Evolutionary conservation across 139 green algal genomes (phyloP).

Genomic region (Medakamo hakoo): DNA sequence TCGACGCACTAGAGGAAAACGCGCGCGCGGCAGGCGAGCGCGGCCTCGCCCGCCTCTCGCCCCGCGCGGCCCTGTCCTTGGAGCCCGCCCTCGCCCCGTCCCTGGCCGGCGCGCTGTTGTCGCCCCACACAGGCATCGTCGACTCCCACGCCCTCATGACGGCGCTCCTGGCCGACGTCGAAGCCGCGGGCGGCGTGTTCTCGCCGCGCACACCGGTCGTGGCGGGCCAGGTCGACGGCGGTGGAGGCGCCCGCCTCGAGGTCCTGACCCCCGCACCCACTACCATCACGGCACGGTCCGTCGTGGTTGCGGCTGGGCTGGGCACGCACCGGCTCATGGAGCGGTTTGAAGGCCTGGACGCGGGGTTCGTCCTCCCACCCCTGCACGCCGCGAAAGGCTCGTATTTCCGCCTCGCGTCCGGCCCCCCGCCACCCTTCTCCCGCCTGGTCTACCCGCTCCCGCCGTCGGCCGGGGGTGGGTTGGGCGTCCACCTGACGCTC

Average conservation of each 20-base stretch:
- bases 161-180: constrained; percentile 36
- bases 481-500: constrained; percentile 79
- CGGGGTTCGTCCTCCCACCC: constrained; percentile 39
- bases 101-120: constrained; percentile 45
- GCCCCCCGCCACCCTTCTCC: constrained; percentile 39
- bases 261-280: not conserved
- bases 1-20: constrained; percentile 6
- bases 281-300: constrained; percentile 1
- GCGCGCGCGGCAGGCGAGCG: constrained; percentile 3
- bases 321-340: not conserved
- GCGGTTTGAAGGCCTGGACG: not conserved
- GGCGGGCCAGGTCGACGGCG: constrained; percentile 10
- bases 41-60: constrained; percentile 43
- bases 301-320: not conserved
- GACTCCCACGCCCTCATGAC: constrained; percentile 63
- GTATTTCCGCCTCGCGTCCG: constrained; percentile 29
- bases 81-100: constrained; percentile 44
- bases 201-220: constrained; percentile 25
- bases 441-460: constrained; percentile 75
- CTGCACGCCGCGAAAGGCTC: constrained; percentile 36
- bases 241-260: not conserved
- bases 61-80: constrained; percentile 20
- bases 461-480: constrained; percentile 34
- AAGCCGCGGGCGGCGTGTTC: constrained; percentile 19
- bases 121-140: constrained; percentile 67